Conservation (phyloP, 1,284 basidiomycete species). For the Rhodotorula sp. region DNA sequence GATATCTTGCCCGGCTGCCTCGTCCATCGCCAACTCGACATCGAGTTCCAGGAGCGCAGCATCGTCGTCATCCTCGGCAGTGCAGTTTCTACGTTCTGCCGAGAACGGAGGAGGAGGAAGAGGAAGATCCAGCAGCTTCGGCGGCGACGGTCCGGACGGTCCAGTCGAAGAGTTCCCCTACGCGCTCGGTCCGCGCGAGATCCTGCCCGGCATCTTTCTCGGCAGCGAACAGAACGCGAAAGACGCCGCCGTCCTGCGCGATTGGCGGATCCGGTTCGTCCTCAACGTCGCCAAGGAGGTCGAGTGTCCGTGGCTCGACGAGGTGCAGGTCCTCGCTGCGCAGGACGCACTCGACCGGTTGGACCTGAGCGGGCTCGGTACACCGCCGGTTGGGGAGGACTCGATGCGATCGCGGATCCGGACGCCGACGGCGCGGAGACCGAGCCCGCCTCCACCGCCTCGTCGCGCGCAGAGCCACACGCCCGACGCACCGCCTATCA, state of each 20-base stretch:
- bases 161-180: conserved; percentile 60
- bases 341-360: neutral
- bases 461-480: neutral
- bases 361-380: neutral
- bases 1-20: neutral
- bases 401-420: neutral
- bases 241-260: conserved; percentile 68
- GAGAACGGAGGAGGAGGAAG: neutral
- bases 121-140: neutral
- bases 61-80: conserved; percentile 8
- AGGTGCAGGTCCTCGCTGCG: neutral
- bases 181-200: conserved; percentile 76
- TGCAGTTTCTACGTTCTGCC: conserved; percentile 19
- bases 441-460: neutral
- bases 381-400: neutral
- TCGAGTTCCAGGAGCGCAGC: neutral
- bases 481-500: neutral
- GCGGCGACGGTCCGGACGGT: neutral
- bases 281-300: conserved; percentile 97
- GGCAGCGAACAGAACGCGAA: conserved; percentile 91
- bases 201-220: conserved; percentile 85
- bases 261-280: conserved; percentile 72
- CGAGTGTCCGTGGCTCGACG: conserved; percentile 59
- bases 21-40: conserved; percentile 7
- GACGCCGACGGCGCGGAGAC: neutral